phyloP scores from a whole-genome alignment of 2,329 filamentous ascomycete genomes.

The Aureobasidium namibiae region DNA sequence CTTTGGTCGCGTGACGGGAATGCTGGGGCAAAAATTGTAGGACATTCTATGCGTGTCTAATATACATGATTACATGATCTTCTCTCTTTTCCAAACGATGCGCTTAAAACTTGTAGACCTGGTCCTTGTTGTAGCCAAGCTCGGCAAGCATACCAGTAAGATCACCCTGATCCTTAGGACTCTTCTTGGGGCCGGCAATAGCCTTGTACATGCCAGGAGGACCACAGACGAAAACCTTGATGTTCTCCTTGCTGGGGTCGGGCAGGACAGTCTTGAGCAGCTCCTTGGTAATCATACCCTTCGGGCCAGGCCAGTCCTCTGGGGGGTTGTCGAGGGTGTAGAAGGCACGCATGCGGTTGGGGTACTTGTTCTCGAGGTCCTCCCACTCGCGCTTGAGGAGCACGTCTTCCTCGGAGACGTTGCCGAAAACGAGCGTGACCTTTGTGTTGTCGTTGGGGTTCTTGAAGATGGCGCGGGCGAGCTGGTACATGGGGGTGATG shows the following conservation, averaged over 20 bases:
- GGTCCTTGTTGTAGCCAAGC: conserved; percentile 74
- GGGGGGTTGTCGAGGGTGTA: conserved; percentile 84
- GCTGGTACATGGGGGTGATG: conserved; percentile 97
- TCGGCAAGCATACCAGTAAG: conserved; percentile 74
- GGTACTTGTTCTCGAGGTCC: conserved; percentile 88
- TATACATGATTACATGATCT: neutral
- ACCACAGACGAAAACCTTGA: conserved; percentile 95
- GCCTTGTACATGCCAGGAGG: conserved; percentile 91
- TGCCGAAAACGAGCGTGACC: conserved; percentile 91
- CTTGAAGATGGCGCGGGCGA: conserved; percentile 83
- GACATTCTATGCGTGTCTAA: conserved; percentile 1
- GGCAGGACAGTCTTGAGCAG: conserved; percentile 90
- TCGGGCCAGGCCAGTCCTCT: conserved; percentile 60
- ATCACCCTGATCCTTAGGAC: conserved; percentile 90
- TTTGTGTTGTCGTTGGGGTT: conserved; percentile 97
- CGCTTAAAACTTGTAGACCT: conserved; percentile 87
- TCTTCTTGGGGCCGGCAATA: conserved; percentile 81
- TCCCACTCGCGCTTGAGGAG: conserved; percentile 78
- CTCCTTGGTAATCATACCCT: conserved; percentile 81
- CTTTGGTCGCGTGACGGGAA: neutral
- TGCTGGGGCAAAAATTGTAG: neutral
- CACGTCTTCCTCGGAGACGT: conserved; percentile 83
- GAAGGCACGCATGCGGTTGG: conserved; percentile 89
- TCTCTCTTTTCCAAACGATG: neutral
- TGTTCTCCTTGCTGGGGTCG: conserved; percentile 81